Evolutionary conservation across 305 asterid genomes (phyloP).

Genomic region (Nicotiana rustica): DNA sequence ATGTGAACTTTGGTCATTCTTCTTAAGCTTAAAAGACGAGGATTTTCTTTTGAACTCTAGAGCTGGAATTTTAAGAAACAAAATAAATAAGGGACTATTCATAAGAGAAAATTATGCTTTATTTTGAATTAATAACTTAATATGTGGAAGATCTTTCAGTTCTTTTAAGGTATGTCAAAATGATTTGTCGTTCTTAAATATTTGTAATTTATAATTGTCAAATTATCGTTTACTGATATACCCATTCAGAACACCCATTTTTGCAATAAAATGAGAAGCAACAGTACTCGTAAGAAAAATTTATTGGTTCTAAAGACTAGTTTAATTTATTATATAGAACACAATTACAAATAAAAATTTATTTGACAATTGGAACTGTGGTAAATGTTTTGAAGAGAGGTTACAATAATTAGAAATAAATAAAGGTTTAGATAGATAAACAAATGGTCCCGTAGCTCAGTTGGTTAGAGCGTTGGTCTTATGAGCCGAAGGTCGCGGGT

Average conservation of each 20-base stretch:
- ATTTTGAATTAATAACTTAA: neutral
- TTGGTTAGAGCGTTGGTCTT: constrained; percentile 98
- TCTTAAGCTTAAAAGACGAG: neutral
- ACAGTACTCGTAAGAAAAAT: neutral
- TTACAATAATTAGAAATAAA: too few relatives aligned
- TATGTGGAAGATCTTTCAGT: neutral
- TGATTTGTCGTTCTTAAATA: neutral
- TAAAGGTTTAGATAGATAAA: too few relatives aligned
- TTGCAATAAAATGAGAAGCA: neutral
- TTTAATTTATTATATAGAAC: neutral
- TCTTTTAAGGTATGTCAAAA: neutral
- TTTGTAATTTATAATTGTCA: neutral
- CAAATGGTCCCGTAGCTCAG: constrained; percentile 87
- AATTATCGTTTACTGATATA: neutral
- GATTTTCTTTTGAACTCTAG: neutral
- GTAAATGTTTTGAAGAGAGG: too few relatives aligned
- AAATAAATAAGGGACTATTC: neutral
- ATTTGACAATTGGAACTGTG: neutral
- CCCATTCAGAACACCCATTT: neutral
- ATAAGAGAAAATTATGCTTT: neutral
- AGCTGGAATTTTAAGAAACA: neutral
- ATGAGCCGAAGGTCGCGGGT: constrained; percentile 99
- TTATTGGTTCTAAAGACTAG: neutral
- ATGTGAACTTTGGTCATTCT: neutral
- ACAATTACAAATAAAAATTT: too few relatives aligned